Base-by-base conservation (phyloP, 1,284 basidiomycete species). In the Moesziomyces sp. region DNA sequence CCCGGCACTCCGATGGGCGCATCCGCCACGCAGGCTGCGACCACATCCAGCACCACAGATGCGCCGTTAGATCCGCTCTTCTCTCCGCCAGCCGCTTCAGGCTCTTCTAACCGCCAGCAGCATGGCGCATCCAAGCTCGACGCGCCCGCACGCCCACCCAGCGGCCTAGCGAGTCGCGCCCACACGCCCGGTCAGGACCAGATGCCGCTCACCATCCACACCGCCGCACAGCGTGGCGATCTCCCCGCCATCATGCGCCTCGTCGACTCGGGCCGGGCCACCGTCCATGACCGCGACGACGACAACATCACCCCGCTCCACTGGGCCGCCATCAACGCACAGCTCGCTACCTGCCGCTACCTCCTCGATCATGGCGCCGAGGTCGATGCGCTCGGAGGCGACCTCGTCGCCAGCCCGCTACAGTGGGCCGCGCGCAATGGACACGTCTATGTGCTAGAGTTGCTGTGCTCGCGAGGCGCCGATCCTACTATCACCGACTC, bases 341-440 rank as follows among this genome's bases (percentile, higher is more conserved):
- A 96, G 79, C 64, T 79, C 13, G 64, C 60, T 11, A 72, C 74
- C 14, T 79, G 79, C 52, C 57, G 61, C 6, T 65, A 78, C 26
- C 58, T 99, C 11, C 86, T 99, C 26, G 93, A 96, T 70, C 90
- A 92, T 75, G 96, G 94, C n/a, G 96, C 97, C 0, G 92, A 97
- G 53, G 91, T 98, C 16, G 95, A 99, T 78, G 92, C 93, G 6
- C 86, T 93, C 10, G 97, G 97, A 19, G 97, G 97, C 6, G 96
- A 98, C 81, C 89, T 99, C 34, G 88, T 91, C n/a, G 96, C 95
- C 1, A 97, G 94, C 1, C 94, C 97, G 0, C 88, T 99, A 86
- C 96, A 98, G 85, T 99, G 97, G 97, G 95, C 96, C 0, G 94
- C 96, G 1, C 89, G 88, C 82, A 96, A 94, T 78, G 97, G 96